phyloP scores from a whole-genome alignment of 2,329 filamentous ascomycete species.

The Aquanectria penicillioides region DNA sequence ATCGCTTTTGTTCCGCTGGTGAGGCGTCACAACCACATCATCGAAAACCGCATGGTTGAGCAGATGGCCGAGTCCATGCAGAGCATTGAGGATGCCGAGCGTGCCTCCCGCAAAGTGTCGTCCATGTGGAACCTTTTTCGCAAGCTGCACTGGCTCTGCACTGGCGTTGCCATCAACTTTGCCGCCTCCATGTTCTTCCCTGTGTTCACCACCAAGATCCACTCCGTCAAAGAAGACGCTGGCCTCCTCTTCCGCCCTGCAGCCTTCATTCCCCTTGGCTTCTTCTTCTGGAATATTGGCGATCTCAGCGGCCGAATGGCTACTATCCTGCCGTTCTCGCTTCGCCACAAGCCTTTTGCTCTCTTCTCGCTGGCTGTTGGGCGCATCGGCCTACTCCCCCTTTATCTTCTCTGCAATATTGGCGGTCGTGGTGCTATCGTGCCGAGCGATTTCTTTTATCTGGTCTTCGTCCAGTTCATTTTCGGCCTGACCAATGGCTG shows the following conservation, averaged over 20 bases:
- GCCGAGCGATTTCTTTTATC: slow-evolving; percentile 86
- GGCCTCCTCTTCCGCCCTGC: slow-evolving; percentile 73
- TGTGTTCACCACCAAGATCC: slow-evolving; percentile 80
- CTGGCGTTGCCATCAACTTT: slow-evolving; percentile 85
- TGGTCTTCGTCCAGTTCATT: slow-evolving; percentile 81
- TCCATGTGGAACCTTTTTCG: slow-evolving; percentile 72
- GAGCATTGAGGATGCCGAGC: slow-evolving; percentile 64
- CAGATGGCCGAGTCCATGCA: slow-evolving; percentile 61
- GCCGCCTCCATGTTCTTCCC: slow-evolving; percentile 92
- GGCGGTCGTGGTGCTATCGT: slow-evolving; percentile 78
- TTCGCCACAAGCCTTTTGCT: slow-evolving; percentile 70
- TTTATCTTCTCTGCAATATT: slow-evolving; percentile 93
- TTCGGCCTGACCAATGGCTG: slow-evolving; percentile 91
- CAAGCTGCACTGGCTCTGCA: slow-evolving; percentile 82
- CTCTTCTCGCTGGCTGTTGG: slow-evolving; percentile 75
- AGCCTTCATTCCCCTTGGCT: slow-evolving; percentile 88
- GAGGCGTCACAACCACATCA: slow-evolving; percentile 64
- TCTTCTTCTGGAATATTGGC: slow-evolving; percentile 93
- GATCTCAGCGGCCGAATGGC: slow-evolving; percentile 81
- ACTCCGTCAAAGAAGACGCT: slow-evolving; percentile 53
- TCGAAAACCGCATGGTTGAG: slow-evolving; percentile 59
- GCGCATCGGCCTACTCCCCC: slow-evolving; percentile 77
- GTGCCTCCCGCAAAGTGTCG: slow-evolving; percentile 59
- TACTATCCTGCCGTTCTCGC: slow-evolving; percentile 66
- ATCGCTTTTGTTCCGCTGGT: slow-evolving; percentile 80